Base-by-base conservation (phyloP, 305 asterid genomes). In the Fraxinus angustifolia region DNA sequence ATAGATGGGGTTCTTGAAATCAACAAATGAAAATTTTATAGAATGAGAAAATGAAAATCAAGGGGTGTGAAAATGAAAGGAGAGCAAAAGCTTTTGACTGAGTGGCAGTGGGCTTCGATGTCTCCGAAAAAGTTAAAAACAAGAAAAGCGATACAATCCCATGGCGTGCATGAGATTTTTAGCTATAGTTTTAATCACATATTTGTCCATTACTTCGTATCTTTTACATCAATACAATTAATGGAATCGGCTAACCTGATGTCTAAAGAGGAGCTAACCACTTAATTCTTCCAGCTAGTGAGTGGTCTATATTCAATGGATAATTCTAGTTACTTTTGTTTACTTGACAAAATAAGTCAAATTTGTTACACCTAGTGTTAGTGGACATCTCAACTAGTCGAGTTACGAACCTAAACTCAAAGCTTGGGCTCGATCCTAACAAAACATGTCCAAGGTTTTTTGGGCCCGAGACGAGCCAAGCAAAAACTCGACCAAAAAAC, bases 41-140 rank as follows among this genome's bases (percentile, higher is more conserved):
- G 1, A 48, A 16, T 21, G 33, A 8, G 56, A 74, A 36, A 42
- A 7, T 33, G 65, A 23, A 16, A 38, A 79, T 68, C 48, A 35
- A 19, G 73, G 50, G 17, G 82, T 34, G 76, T 16, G 81, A 79
- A 73, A 78, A 71, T 12, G 67, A 83, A 71, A 80, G 81, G 45
- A 53, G n/a, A 60, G 78, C 16, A 83, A 79, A 38, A 73, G 60
- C 42, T 50, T 76, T 45, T 76, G 33, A 58, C 45, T 17, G 81
- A 53, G 38, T 71, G 82, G 81, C 31, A 31, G 83, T 76, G 88
- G 88, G 75, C 85, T 82, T 85, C 80, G 86, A 78, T 87, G 90
- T 87, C 83, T 81, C 79, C 83, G 75, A 78, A 80, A 83, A 85
- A 50, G 78, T 72, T 70, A 48, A 42, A 42, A 56, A 58, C 56